phyloP scores from a whole-genome alignment of 148 eudicot genomes.

The Mesembryanthemum crystallinum region DNA sequence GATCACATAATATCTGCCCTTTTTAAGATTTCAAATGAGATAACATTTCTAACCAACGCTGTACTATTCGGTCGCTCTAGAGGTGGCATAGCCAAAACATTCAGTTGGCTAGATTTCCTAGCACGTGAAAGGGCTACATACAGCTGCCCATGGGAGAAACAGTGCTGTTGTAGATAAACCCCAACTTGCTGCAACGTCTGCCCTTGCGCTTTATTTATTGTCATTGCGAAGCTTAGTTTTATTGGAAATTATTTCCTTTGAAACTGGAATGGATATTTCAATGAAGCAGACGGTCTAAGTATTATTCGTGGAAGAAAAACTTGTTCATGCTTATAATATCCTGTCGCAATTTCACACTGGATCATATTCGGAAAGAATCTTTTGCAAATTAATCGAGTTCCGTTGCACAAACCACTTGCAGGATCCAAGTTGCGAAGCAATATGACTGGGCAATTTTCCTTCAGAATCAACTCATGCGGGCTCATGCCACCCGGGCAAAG shows the following conservation, averaged over 20 bases:
- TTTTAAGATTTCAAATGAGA: too few relatives aligned
- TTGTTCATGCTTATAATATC: neutral
- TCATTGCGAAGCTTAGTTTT: slow-evolving; percentile 14
- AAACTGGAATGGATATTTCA: neutral
- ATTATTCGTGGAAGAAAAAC: neutral
- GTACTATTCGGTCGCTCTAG: too few relatives aligned
- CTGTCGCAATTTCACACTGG: neutral
- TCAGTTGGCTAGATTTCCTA: too few relatives aligned
- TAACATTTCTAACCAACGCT: too few relatives aligned
- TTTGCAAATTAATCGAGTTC: slow-evolving; percentile 13
- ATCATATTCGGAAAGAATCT: neutral
- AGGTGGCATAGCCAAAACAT: too few relatives aligned
- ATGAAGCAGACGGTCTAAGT: neutral
- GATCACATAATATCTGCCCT: too few relatives aligned
- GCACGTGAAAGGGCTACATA: neutral
- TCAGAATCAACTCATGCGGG: slow-evolving; percentile 14
- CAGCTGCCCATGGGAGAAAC: slow-evolving; percentile 16
- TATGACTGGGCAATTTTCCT: slow-evolving; percentile 11
- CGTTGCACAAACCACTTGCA: slow-evolving; percentile 9
- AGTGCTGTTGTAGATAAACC: neutral
- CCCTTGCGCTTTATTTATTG: slow-evolving; percentile 13
- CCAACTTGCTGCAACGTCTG: slow-evolving; percentile 1
- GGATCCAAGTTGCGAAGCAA: slow-evolving; percentile 11
- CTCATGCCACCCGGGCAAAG: slow-evolving; percentile 12
- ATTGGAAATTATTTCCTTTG: neutral